A percentile compares a stretch with the other conserved stretches of the same genome.
Evolutionary conservation across 2,329 filamentous ascomycete species (phyloP).

Genomic region (Ambrosiella cleistominuta): DNA sequence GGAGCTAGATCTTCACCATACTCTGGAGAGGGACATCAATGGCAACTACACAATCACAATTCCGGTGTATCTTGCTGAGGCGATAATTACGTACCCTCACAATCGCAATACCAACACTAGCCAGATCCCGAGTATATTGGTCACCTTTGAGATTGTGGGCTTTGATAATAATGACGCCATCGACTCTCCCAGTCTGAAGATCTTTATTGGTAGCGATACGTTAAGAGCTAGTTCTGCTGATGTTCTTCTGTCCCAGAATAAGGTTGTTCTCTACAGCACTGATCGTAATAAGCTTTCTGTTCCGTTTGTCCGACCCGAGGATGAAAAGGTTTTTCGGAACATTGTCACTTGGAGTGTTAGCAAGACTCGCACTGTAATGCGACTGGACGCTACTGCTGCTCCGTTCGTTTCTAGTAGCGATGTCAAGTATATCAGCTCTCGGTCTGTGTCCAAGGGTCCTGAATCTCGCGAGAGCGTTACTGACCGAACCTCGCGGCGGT

Average conservation of each 20-base stretch:
- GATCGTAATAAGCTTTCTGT: conserved; percentile 76
- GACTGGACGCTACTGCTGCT: conserved; percentile 31
- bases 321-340: conserved; percentile 63
- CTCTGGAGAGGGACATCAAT: conserved; percentile 47
- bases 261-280: conserved; percentile 71
- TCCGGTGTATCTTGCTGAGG: conserved; percentile 78
- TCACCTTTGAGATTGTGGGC: conserved; percentile 59
- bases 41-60: conserved; percentile 54
- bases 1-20: conserved; percentile 52
- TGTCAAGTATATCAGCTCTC: conserved; percentile 15
- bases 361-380: conserved; percentile 40
- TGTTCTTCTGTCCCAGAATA: conserved; percentile 79
- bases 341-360: conserved; percentile 46
- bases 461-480: conserved; percentile 1
- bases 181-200: conserved; percentile 37
- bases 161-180: conserved; percentile 29
- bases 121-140: conserved; percentile 56
- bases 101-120: conserved; percentile 59
- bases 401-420: conserved; percentile 25
- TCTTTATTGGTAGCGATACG: conserved; percentile 80
- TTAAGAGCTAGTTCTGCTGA: conserved; percentile 77
- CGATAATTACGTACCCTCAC: conserved; percentile 59
- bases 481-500: conserved; percentile 19
- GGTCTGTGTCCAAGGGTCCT: conserved; percentile 6
- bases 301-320: conserved; percentile 81